Evolutionary conservation across 108 stramenopile species (phyloP), one percentile per base, ranked within the genome.

Genomic region (Cyclostephanos tholiformis): DNA sequence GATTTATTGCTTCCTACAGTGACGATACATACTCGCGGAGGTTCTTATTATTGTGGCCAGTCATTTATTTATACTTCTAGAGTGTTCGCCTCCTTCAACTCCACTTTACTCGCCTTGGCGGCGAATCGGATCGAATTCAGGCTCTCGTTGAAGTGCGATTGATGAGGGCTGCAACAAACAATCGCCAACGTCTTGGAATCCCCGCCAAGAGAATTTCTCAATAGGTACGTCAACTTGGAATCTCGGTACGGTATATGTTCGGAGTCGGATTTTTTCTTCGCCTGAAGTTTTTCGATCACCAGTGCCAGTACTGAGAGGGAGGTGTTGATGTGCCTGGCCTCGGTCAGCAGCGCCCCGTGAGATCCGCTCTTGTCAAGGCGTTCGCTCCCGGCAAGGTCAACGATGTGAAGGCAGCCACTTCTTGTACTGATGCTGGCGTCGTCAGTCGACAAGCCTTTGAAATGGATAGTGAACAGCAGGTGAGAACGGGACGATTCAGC

Each of bases 331-430:
- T 85, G 60, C 71, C 95, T 85, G 4, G 96, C 91, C 71, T 97
- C 96, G 69, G 83, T 79, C 23, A 95, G 72, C 10, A 92, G 74
- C 17, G 85, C 79, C 13, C 93, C 89, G 48, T 75, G 57, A 22
- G 91, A 89, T 38, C 89, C 91, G 69, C 95, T 94, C 64, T 97
- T 94, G 56, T 80, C 82, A 25, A 96, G 74, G 17, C 96, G 87
- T 72, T 98, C 97, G 48, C 91, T 92, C 50, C 97, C 97, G 17
- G 96, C 96, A n/a, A 98, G 83, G 71, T 96, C 95, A 69, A 92
- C 89, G 63, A 94, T 82, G 55, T 91, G 86, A 11, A 92, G 85
- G 63, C 86, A 86, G 11, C 92, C 91, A 26, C 65, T 69, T 27
- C 88, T 85, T 43, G 12, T 77, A 44, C 74, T 44, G 17, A 27